Evolutionary conservation across 1,284 basidiomycete species (phyloP).

Genomic region (Sanghuangporus sanghuang): DNA sequence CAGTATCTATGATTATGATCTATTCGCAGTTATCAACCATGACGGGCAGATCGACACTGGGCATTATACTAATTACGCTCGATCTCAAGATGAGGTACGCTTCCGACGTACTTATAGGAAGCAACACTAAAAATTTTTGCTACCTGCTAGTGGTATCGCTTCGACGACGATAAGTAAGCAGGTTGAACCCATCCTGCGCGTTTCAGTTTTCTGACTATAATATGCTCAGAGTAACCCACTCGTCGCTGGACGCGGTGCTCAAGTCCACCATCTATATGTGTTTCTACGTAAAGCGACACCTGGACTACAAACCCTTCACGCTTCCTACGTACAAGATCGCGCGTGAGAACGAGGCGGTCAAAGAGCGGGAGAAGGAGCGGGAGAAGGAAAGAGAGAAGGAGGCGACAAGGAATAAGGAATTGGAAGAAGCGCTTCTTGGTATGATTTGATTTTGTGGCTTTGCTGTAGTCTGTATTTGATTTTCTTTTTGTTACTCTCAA

Average conservation of each 20-base stretch:
- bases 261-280: slow-evolving; percentile 83
- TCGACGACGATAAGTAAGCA: slow-evolving; percentile 88
- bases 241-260: slow-evolving; percentile 63
- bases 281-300: slow-evolving; percentile 84
- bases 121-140: slow-evolving; percentile 20
- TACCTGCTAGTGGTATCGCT: slow-evolving; percentile 78
- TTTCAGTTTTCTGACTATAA: background rate
- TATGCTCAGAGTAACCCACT: slow-evolving; percentile 56
- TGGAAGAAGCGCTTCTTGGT: slow-evolving; percentile 56
- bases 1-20: slow-evolving; percentile 83
- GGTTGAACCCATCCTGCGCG: background rate
- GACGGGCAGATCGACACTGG: slow-evolving; percentile 94
- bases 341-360: slow-evolving; percentile 60
- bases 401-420: slow-evolving; percentile 49
- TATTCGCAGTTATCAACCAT: slow-evolving; percentile 93
- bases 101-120: background rate
- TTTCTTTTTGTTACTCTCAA: background rate
- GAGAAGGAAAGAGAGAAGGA: slow-evolving; percentile 54
- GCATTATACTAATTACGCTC: slow-evolving; percentile 85
- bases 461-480: background rate
- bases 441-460: slow-evolving; percentile 28
- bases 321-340: slow-evolving; percentile 67
- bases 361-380: slow-evolving; percentile 57
- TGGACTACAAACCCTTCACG: slow-evolving; percentile 72
- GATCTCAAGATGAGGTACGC: slow-evolving; percentile 69